Conservation (phyloP, 306 rosid genomes). For the Prunus dulcis region DNA sequence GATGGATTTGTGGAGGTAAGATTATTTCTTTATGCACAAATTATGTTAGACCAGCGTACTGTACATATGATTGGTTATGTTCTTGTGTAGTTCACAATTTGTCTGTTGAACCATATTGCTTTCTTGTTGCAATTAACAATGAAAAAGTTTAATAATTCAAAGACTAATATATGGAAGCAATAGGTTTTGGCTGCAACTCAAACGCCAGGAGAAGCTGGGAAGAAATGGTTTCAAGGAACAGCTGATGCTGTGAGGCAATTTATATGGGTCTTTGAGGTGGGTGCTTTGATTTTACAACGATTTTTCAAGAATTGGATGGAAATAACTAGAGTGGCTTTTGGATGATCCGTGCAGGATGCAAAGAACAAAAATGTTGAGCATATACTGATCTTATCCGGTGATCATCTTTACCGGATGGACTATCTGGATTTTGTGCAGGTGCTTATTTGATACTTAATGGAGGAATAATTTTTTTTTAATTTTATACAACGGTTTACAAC, state of each 20-base stretch:
- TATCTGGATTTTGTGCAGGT: constrained; percentile 88
- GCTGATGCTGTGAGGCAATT: constrained; percentile 98
- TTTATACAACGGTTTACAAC: neutral
- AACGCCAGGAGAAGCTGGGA: constrained; percentile 85
- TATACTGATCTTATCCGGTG: constrained; percentile 84
- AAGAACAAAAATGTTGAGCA: constrained; percentile 86
- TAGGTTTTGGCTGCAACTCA: constrained; percentile 98
- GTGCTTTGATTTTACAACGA: constrained; percentile 1
- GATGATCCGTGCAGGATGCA: constrained; percentile 55
- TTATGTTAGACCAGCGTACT: neutral
- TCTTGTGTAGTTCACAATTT: neutral
- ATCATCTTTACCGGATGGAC: constrained; percentile 92
- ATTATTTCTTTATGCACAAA: neutral
- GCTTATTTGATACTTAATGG: neutral
- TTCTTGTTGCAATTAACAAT: neutral
- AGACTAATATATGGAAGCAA: constrained; percentile 19
- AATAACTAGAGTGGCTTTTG: neutral
- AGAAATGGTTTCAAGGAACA: constrained; percentile 92
- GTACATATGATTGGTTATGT: neutral
- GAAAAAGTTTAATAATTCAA: constrained; percentile 11
- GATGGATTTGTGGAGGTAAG: constrained; percentile 92
- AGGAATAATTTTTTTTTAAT: constrained; percentile 1
- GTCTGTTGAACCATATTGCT: neutral
- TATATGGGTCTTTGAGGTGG: constrained; percentile 89
- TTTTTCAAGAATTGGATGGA: neutral